A percentile compares a stretch with the other conserved stretches of the same genome.
These are phyloP conservation scores for Claviceps capensis DNA, from an alignment of 2,329 filamentous ascomycete species.

Conservation along the genomic window DNA sequence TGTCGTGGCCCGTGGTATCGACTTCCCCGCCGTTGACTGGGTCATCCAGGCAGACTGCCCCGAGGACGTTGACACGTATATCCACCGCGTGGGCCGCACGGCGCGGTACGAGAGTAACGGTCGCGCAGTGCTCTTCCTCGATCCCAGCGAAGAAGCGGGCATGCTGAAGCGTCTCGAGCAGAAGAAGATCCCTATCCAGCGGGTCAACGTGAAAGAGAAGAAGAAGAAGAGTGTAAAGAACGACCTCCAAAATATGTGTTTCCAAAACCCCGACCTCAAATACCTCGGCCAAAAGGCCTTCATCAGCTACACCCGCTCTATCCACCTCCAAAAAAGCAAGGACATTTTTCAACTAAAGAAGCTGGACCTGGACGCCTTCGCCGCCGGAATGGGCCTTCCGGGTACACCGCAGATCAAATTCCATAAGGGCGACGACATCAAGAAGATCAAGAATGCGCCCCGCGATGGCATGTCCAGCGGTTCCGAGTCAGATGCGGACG, in stretches of 20 bases:
- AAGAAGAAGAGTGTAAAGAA: constrained; percentile 79
- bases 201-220: constrained; percentile 74
- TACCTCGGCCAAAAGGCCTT: constrained; percentile 96
- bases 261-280: constrained; percentile 85
- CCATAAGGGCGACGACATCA: constrained; percentile 76
- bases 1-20: constrained; percentile 82
- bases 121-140: constrained; percentile 77
- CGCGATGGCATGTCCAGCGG: constrained; percentile 51
- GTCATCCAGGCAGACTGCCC: constrained; percentile 98
- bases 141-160: constrained; percentile 83
- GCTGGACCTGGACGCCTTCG: constrained; percentile 74
- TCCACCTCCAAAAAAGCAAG: constrained; percentile 84
- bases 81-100: constrained; percentile 87
- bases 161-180: constrained; percentile 75
- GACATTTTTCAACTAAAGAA: constrained; percentile 76
- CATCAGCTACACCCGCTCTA: constrained; percentile 71
- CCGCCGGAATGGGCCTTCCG: constrained; percentile 72
- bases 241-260: constrained; percentile 87
- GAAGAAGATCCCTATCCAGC: constrained; percentile 80
- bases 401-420: constrained; percentile 91
- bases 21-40: constrained; percentile 96
- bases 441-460: constrained; percentile 75
- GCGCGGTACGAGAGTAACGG: constrained; percentile 86
- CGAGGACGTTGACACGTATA: constrained; percentile 94
- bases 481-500: constrained; percentile 42